Evolutionary conservation across 352 stramenopile species (phyloP), one percentile per base, ranked within the genome.

Genomic region (Pythium coloratum): DNA sequence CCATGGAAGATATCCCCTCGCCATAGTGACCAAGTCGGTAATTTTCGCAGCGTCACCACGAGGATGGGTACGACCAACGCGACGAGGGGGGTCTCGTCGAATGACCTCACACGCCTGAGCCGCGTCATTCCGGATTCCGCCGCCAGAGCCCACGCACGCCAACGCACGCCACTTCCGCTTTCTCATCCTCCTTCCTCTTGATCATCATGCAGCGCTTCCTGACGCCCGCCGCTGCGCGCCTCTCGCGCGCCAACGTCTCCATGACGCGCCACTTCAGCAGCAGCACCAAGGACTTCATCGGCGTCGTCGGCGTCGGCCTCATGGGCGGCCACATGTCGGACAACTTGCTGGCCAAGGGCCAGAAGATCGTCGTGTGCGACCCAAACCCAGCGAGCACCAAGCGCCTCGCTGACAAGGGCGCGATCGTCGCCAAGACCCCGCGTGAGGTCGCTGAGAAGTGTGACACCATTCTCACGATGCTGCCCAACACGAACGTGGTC

Each of bases 241-340:
- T 69, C 55, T 40, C 59, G 42, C 64, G 72, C 40, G 57, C 42
- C 42, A 50, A 50, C 42, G 42, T 13, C 16, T 55, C 20, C 42
- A 20, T 49, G 8, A 18, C 55, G 36, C 55, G 55, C 55, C 18
- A 34, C 50, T 67, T 70, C 34, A 68, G 62, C 40, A 38, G 55
- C 44, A 62, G 64, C 38, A 59, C 77, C 47, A 84, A 82, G 66
- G 61, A 76, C 44, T 71, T 66, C 16, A 74, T 98, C 20, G 94
- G 92, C 28, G 81, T 99, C 71, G 89, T 99, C 53, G 94, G 96
- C 40, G 71, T 99, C 42, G 96, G 96, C 20, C 95, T 97, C 76
- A 99, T 99, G 94, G 95, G 95, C 30, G 76, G 82, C 61, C 92
- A 91, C 68, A 98, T 99, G 96, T 88, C 88, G 55, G 80, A 87